phyloP scores from a whole-genome alignment of 768 basidiomycete genomes.

The Lentinula lateritia region DNA sequence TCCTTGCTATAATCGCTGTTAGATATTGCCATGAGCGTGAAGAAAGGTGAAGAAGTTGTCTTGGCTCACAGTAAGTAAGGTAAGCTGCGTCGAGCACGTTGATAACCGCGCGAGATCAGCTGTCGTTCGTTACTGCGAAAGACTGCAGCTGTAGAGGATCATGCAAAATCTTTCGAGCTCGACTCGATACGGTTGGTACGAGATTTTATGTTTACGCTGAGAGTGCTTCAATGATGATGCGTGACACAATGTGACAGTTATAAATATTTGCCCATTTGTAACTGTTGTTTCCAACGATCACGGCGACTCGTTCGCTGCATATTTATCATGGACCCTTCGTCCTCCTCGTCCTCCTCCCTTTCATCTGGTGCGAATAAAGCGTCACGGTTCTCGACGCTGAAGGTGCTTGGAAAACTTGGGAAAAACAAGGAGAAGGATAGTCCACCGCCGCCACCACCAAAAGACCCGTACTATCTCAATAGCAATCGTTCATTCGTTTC shows the following conservation, averaged over 20 bases:
- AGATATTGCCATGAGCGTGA: no score
- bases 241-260: not conserved
- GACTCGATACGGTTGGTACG: no score
- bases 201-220: no score
- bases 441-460: slow-evolving; percentile 61
- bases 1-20: not conserved
- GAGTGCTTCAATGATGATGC: not conserved
- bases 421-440: slow-evolving; percentile 10
- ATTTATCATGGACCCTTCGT: slow-evolving; percentile 3
- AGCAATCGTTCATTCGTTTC: slow-evolving; percentile 40
- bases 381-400: slow-evolving; percentile 16
- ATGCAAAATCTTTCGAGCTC: no score
- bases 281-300: slow-evolving; percentile 1
- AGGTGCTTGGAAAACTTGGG: slow-evolving; percentile 10
- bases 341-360: not conserved
- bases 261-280: not conserved
- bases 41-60: no score
- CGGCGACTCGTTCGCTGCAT: not conserved
- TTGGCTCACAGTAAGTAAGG: no score
- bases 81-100: no score
- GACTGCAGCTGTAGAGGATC: no score
- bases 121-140: no score
- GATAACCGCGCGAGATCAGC: no score
- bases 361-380: not conserved
- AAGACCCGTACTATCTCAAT: slow-evolving; percentile 50